Base-by-base conservation (phyloP, 441 rosid genomes). In the Eutrema salsugineum region DNA sequence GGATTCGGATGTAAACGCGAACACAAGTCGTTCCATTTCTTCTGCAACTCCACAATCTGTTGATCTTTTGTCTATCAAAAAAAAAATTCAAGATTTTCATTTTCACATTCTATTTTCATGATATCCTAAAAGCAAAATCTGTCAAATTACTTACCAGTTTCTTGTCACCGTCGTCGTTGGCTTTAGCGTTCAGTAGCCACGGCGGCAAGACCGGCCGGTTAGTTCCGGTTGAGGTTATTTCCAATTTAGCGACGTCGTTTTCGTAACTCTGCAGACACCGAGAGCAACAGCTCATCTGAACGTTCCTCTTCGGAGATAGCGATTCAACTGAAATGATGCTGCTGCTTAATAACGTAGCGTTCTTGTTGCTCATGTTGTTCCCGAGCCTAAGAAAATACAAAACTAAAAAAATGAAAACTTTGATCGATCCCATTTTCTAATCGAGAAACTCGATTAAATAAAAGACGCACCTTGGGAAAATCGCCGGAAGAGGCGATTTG, bases 21-120 rank as follows among this genome's bases (percentile, higher is more conserved):
- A 83, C 99, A 95, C 16, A 80, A 68, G 28, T 89, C 88, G 19
- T 79, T 86, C 98, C 98, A 95, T 79, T 88, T 92, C 86, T 81
- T 92, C 71, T 86, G 91, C 76, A 94, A 73, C 43, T 90, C 98
- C 36, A 80, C 47, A 63, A 79, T 36, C 57, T 87, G 90, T 67
- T 81, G 85, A 77, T 90, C 93, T 80, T 88, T 90, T 5, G 33
- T 70, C 97, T 89, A 82, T 12, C 8, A 70, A 33, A 10, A 72
- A n/a, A 19, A n/a, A 55, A 1, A 50, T 24, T 24, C 5, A 60
- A 58, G 3, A 6, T 22, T 51, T 51, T 9, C 66, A 35, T 35
- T 11, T 3, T 14, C 17, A 43, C 19, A 58, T 76, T 38, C 11
- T 10, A 7, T 7, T 44, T 64, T 9, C 14, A 9, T n/a, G 14